Evolutionary conservation across 1,139 yeast species (phyloP), one percentile per base, ranked within the genome.

Genomic region (Yamadazyma oceani): DNA sequence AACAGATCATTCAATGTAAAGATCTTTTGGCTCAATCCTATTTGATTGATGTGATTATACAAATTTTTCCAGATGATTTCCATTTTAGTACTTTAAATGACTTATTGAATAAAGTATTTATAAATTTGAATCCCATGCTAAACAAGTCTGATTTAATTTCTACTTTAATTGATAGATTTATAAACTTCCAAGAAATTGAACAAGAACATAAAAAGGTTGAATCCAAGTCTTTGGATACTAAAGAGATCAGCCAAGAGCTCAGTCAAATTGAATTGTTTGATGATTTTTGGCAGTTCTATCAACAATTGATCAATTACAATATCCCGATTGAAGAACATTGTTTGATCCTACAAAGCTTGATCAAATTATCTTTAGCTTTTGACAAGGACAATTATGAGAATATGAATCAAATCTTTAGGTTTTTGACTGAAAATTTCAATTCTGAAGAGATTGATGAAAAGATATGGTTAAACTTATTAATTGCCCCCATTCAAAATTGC

Each of bases 1-100:
- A 90, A 53, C 98, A 92, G 60, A 85, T 92, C 32, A 81, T 90
- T 11, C 96, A 90, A 57, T 94, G 97, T 59, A 75, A 87, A 44
- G 98, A 92, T 56, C 84, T 82, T 28, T 75, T 92, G 45, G 97
- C 98, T 3, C 98, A 92, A 60, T 88, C 83, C 51, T 94, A 92
- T 55, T 65, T 92, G 41, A 69, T 90, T 40, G 98, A 94, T 54
- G 96, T 90, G 10, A 73, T 81, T 41, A 85, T 90, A 40, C 97
- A 90, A 57, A 94, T 90, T 2, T 92, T 94, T 64, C 97, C 98
- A 0, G 97, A 88, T 51, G 87, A 85, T 46, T 90, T 85, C 61
- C 98, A 92, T 54, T 67, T 89, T 44, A 74, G 75, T 19, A 87
- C 97, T 0, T 67, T 92, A 48, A 80, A 80, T 38, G 66, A 69